Base-by-base conservation (phyloP, 2,329 filamentous ascomycete species). In the Alternaria sp. region DNA sequence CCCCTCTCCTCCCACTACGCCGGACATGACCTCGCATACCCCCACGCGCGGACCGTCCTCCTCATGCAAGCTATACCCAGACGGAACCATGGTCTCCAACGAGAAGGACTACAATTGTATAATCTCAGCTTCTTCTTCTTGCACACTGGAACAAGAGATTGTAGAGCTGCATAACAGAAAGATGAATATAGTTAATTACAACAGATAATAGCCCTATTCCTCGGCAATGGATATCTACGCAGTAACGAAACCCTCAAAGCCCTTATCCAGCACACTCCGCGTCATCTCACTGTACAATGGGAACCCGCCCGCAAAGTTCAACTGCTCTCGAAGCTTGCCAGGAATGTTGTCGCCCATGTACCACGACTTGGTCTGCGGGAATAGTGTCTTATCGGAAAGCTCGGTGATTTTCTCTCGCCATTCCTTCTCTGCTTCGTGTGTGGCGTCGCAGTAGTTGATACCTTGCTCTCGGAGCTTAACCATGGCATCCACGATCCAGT, bases 331-430 rank as follows among this genome's bases (percentile, higher is more conserved):
- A 11, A 76, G 71, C 73, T 82, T 83, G 12, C 82, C 82, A 1
- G 81, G 81, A 10, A 84, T 74, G 45, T 83, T 84, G 12, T 78
- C 79, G 7, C 78, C 78, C 78, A 79, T 80, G 52, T 83, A 83
- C 81, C 80, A 82, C 7, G 72, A 76, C 27, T 79, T 76, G 0
- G 79, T 78, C 27, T 74, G 73, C 8, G 80, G 79, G 64, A 82
- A 79, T 22, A 83, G 63, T 4, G 80, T 82, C 67, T 78, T 76
- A 36, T 80, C 78, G 22, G 75, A 78, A 20, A 82, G 44, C 68
- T 80, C 73, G 27, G 77, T 78, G 45, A 83, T 76, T 69, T 70
- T 74, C 53, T 72, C 66, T 36, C 72, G 75, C 81, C 81, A 84
- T 28, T 76, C 68, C 57, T 80, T 77, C 63, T 83, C 81, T 5